Evolutionary conservation across 768 basidiomycete species (phyloP), one percentile per base, ranked within the genome.

Genomic region (Lactifluus piperatus): DNA sequence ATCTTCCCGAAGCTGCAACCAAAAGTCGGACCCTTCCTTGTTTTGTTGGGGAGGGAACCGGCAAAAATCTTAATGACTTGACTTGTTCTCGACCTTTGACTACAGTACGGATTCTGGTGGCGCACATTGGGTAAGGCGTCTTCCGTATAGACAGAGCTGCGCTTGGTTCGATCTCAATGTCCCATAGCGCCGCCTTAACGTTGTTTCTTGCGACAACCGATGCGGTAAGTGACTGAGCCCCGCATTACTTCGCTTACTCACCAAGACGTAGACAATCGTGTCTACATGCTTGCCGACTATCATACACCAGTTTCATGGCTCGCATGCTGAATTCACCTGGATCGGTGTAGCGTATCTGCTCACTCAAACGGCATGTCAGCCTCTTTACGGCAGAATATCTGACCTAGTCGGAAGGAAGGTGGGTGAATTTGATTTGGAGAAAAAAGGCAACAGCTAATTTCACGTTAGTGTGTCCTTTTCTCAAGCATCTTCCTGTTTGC

Each of bases 151-250:
- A 58, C 34, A 29, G 48, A 16, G 26, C 37, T 39, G 36, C 27
- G 18, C n/a, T 63, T 34, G 49, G 51, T 47, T 43, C 16, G 29
- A 18, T 47, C 60, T 57, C 39, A 58, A 44, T 27, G 36, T 24
- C 30, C 50, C 58, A 29, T 67, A 91, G 91, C 47, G 86, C 88
- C 37, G 89, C 88, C 5, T 70, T 92, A 71, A 78, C 89, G 10
- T 70, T 92, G 56, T 93, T 93, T 70, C 82, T 93, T 11, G 90
- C 90, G 3, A 93, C 90, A 11, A 92, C 90, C 5, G 90, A 92
- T 70, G 81, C 87, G 51, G 91, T 91, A 68, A 62, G 84, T 71
- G 59, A 36, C 56, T 52, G 46, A 47, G 58, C 41, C 48, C 46
- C 22, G 52, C 39, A 39, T 37, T 49, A 43, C 26, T 64, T 54